phyloP scores from a whole-genome alignment of 2,329 filamentous ascomycete genomes.

The Talaromyces rugulosus region DNA sequence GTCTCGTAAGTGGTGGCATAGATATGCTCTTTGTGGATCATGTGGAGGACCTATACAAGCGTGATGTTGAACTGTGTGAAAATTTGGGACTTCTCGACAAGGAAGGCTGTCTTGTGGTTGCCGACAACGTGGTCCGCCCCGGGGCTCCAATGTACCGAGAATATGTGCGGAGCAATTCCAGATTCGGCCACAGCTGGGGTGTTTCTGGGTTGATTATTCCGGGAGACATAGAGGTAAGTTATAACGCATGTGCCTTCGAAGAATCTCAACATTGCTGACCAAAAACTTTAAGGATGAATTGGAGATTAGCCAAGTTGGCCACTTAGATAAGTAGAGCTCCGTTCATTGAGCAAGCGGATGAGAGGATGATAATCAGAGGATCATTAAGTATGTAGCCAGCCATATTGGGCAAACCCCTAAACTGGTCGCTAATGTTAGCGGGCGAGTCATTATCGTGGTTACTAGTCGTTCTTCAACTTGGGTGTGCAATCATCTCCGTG shows the following conservation, averaged over 20 bases:
- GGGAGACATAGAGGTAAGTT: neutral
- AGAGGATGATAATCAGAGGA: too few species aligned
- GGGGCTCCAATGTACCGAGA: constrained; percentile 39
- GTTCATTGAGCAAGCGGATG: too few species aligned
- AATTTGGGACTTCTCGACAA: constrained; percentile 27
- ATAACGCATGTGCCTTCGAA: neutral
- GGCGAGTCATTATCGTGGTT: too few species aligned
- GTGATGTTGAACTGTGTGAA: constrained; percentile 32
- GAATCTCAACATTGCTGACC: neutral
- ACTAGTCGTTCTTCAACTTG: too few species aligned
- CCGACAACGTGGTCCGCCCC: constrained; percentile 38
- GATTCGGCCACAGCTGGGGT: constrained; percentile 3
- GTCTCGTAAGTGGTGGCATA: constrained; percentile 20
- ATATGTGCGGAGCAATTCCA: constrained; percentile 26
- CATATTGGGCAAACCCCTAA: too few species aligned
- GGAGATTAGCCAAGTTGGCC: neutral
- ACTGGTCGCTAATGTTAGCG: too few species aligned
- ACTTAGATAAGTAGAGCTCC: neutral
- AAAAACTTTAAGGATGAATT: neutral
- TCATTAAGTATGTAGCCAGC: too few species aligned
- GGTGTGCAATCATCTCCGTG: too few species aligned
- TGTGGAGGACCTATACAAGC: constrained; percentile 33
- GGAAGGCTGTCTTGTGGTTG: constrained; percentile 29
- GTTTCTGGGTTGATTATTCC: constrained; percentile 1
- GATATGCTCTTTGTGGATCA: constrained; percentile 38